Base-by-base conservation (phyloP, 2,329 filamentous ascomycete species). In the Alternaria alternata region DNA sequence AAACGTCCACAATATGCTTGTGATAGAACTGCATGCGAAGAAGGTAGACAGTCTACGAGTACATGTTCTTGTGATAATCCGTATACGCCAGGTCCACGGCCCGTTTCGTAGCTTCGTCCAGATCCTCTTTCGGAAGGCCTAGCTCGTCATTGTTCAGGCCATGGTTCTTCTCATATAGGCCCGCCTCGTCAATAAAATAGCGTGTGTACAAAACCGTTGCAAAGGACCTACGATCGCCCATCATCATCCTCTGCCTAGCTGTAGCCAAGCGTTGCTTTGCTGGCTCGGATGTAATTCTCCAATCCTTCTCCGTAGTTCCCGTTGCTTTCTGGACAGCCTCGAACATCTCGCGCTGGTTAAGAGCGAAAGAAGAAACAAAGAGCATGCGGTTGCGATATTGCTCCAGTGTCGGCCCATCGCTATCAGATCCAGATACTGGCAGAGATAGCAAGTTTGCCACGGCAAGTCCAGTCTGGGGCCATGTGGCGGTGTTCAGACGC, bases 71-170 rank as follows among this genome's bases (percentile, higher is more conserved):
- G 59, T 61, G 64, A 9, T 57, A 66, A 1, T 55, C 58, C 11
- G 41, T 62, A 20, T 63, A 43, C 5, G 18, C 43, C 42, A 66
- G 39, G 12, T 63, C 48, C 7, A 70, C 42, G 3, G 64, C 65
- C 30, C 20, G 48, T 71, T 78, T 81, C 0, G 85, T 91, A 24
- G 79, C 78, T 61, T 85, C 82, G 66, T 91, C 87, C 46, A 90
- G 63, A 43, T 84, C 81, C 73, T 90, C 88, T 62, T 84, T 77
- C 0, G 85, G 83, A 69, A 91, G 75, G 0, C 82, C 85, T n/a
- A 91, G 75, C 5, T 79, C 66, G 14, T 83, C 81, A 62, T 91
- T 91, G 3, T 80, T 78, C 16, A 81, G 62, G 14, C 59, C 63
- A 32, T 66, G 65, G 4, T 72, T 75, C 36, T 76, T 77, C 52